phyloP scores from a whole-genome alignment of 2,329 filamentous ascomycete genomes.

The Penicillium decumbens region DNA sequence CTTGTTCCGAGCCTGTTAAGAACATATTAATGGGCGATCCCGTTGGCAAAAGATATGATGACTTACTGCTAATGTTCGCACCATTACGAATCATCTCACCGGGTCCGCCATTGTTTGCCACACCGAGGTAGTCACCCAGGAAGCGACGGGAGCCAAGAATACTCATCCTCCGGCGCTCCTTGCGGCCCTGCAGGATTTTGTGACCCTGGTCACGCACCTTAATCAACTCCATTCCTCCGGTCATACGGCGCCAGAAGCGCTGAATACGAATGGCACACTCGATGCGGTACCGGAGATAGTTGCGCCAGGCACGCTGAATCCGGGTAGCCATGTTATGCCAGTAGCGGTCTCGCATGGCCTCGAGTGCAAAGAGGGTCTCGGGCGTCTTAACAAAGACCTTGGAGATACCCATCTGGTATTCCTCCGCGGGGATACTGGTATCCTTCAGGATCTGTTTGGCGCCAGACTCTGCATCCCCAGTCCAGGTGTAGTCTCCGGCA shows the following conservation, averaged over 20 bases:
- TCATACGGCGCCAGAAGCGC: conserved; percentile 90
- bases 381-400: conserved; percentile 99
- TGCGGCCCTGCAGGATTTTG: conserved; percentile 71
- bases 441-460: conserved; percentile 92
- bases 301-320: conserved; percentile 95
- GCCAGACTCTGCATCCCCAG: conserved; percentile 78
- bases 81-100: conserved; percentile 75
- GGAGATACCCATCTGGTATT: conserved; percentile 94
- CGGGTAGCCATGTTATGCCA: conserved; percentile 99
- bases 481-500: conserved; percentile 95
- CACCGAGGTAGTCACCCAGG: conserved; percentile 88
- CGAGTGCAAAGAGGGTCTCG: conserved; percentile 90
- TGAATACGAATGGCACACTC: conserved; percentile 94
- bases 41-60: not conserved
- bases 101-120: conserved; percentile 73
- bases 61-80: conserved; percentile 62
- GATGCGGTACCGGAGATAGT: conserved; percentile 84
- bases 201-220: conserved; percentile 86
- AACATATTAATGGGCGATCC: not conserved
- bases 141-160: conserved; percentile 86
- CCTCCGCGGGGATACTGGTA: conserved; percentile 88
- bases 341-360: conserved; percentile 96
- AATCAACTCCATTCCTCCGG: conserved; percentile 81
- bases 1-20: conserved; percentile 55
- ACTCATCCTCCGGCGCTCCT: conserved; percentile 88